Base-by-base conservation (phyloP, 2,329 filamentous ascomycete species). In the Exophiala sideris region DNA sequence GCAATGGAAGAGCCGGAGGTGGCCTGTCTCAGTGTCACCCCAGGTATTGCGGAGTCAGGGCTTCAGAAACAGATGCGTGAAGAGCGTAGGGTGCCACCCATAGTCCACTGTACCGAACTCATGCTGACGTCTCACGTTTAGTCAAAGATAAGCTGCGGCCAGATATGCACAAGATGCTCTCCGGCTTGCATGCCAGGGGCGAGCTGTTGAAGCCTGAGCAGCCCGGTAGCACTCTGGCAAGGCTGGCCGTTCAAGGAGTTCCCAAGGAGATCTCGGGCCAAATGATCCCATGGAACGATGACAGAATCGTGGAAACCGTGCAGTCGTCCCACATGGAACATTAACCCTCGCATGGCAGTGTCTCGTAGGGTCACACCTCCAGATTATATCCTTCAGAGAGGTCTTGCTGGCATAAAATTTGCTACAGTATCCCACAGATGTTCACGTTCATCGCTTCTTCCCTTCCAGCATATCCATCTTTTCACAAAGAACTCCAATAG, bases 21-120 rank as follows among this genome's bases (percentile, higher is more conserved):
- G 8, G 32, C 29, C 8, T 10, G 16, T 16, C 5, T 51, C 9
- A 14, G 36, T n/a, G 11, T 51, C 7, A 45, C 49, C 6, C 49
- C 49, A 12, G 49, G 49, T n/a, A 45, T 45, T 16, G 49, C 45
- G 16, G 49, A 45, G 11, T 29, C 49, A 11, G 40, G 33, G 11
- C 35, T 36, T 10, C 39, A 45, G 16, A 35, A 32, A 24, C 14
- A 33, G 11, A 21, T 51, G 29, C 36, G 40, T 5, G 16, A 51
- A 7, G 18, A 51, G n/a, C 49, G 49, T 51, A 51, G 45, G 49
- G 36, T 40, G 11, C 18, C 12, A 29, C 5, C 20, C 14, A 16
- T 32, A 16, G 9, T 33, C 35, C 6, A 9, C 5, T 40, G 32
- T 39, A 7, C 46, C 29, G 32, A 38, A 9, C 10, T n/a, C 21